A percentile compares a stretch with the other conserved stretches of the same genome.
Conservation (phyloP, 139 green algal genomes). For the Chlorella vulgaris region DNA sequence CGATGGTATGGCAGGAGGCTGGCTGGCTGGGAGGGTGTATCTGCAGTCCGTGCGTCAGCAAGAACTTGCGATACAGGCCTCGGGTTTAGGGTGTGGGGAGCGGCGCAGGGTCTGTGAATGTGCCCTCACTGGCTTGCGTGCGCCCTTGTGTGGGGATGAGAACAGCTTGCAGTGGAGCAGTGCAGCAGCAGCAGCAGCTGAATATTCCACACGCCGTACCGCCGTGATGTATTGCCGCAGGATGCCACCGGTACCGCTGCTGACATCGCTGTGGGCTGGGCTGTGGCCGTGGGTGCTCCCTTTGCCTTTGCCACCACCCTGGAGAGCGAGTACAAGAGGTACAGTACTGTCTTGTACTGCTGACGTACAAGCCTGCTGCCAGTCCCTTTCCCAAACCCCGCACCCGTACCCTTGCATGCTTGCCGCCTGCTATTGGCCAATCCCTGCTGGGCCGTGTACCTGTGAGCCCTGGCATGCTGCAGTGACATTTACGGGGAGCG, state of each 20-base stretch:
- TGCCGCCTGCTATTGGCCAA: no score
- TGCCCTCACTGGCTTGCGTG: no score
- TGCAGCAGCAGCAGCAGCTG: neutral
- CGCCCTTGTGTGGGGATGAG: no score
- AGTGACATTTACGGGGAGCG: slow-evolving; percentile 99
- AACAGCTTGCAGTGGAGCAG: no score
- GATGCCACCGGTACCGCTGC: slow-evolving; percentile 93
- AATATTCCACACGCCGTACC: neutral
- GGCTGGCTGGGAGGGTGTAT: neutral
- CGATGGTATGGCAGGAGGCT: neutral
- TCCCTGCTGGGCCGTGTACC: neutral
- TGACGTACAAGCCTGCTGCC: neutral
- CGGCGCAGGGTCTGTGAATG: no score
- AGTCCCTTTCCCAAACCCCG: no score
- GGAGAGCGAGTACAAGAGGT: slow-evolving; percentile 97
- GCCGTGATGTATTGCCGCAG: slow-evolving; percentile 35
- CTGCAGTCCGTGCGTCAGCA: no score
- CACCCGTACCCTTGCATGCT: neutral
- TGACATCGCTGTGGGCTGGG: slow-evolving; percentile 98
- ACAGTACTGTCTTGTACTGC: neutral
- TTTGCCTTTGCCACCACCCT: slow-evolving; percentile 99
- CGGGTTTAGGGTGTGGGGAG: no score
- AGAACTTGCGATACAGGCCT: no score
- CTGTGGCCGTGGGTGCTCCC: slow-evolving; percentile 92
- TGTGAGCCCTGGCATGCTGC: neutral